Base-by-base conservation (phyloP, 805 yeast genomes). In the Grigorovia transvaalensis region DNA sequence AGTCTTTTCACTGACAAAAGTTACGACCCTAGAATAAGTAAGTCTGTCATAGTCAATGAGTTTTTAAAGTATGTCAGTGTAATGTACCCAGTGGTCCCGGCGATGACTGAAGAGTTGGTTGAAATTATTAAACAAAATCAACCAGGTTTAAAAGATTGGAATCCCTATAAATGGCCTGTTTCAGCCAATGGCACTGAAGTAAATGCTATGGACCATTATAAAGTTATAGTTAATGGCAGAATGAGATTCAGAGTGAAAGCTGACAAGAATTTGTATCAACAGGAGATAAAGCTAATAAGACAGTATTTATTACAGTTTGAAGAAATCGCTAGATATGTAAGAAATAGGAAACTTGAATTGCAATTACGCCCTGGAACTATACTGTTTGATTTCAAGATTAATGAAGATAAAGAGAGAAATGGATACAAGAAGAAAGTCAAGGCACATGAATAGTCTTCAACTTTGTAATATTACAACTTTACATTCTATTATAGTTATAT, bases 1-100 rank as follows among this genome's bases (percentile, higher is more conserved):
- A 79, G 81, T 58, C 57, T 72, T 1, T 58, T 86, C 17, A 60
- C 65, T 1, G 56, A 63, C 2, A 74, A 77, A 0, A 45, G 72
- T 3, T 74, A 74, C 41, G 61, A 69, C 7, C 58, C 67, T 1
- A 19, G 15, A 29, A 68, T 79, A 9, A 65, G 69, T 44, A 55
- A 65, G 0, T 69, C 68, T 0, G 54, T 87, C n/a, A 58, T 79
- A 11, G 56, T 77, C 52, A 74, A 78, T 46, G 68, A 78, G 1
- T 75, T 75, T 53, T 71, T 75, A 56, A 79, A 77, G 50, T 69
- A 89, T 17, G 59, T 88, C 17, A 72, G 79, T n/a, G 64, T 80
- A 7, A 76, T 86, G 68, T 74, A 91, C 2, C 96, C 97, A 0
- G 85, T 90, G 0, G 77, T 85, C 0, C 98, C 99, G 1, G 77